phyloP scores from a whole-genome alignment of 345 rosid genomes.

The Pistacia integerrima region DNA sequence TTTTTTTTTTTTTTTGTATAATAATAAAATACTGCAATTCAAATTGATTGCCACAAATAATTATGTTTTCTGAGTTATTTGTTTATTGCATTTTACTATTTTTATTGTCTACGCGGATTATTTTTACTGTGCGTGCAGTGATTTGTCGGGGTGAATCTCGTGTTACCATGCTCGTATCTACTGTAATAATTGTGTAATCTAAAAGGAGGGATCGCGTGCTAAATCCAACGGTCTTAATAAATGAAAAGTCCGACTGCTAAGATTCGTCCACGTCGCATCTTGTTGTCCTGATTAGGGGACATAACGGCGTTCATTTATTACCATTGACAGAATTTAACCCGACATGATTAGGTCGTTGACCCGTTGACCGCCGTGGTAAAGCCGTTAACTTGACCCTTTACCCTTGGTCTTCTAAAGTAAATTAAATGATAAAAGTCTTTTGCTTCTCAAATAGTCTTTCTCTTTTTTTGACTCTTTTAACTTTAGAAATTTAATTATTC shows the following conservation, averaged over 20 bases:
- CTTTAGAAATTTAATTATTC: no score
- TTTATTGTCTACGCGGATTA: no score
- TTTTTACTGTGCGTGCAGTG: slow-evolving; percentile 3
- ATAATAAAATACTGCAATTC: no score
- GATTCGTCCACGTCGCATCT: slow-evolving; percentile 23
- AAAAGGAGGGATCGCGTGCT: slow-evolving; percentile 25
- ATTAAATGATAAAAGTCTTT: background rate
- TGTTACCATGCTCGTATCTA: slow-evolving; percentile 42
- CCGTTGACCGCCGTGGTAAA: slow-evolving; percentile 21
- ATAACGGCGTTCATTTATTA: slow-evolving; percentile 28
- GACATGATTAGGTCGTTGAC: slow-evolving; percentile 30
- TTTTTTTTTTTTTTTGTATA: no score
- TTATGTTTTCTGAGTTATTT: no score
- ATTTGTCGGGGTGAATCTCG: slow-evolving; percentile 46
- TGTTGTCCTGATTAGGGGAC: background rate
- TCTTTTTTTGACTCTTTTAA: background rate
- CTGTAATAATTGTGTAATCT: slow-evolving; percentile 36
- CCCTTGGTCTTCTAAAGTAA: background rate
- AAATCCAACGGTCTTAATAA: slow-evolving; percentile 14
- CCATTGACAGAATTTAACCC: slow-evolving; percentile 24
- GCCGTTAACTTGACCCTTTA: slow-evolving; percentile 17
- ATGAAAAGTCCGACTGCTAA: background rate
- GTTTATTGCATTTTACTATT: no score
- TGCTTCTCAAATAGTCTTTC: background rate
- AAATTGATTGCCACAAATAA: no score